A percentile compares a stretch with the other conserved stretches of the same genome.
These are phyloP conservation scores for Talaromyces wortmannii DNA, from an alignment of 495 filamentous ascomycete species.

Conservation along the genomic window DNA sequence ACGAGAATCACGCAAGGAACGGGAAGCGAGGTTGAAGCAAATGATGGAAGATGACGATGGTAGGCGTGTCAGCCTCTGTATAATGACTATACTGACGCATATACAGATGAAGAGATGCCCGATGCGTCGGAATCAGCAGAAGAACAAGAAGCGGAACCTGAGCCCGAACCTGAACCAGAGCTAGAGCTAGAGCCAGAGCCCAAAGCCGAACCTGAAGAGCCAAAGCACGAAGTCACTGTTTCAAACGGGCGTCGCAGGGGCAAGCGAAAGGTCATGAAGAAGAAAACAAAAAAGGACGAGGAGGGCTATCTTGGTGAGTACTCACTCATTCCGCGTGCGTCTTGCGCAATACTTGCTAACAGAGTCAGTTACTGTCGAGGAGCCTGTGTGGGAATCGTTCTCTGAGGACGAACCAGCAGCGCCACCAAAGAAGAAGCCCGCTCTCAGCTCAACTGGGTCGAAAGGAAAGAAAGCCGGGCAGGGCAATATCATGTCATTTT, in stretches of 20 bases:
- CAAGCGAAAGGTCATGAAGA: slow-evolving; percentile 78
- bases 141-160: slow-evolving; percentile 38
- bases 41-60: slow-evolving; percentile 87
- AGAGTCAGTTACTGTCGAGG: slow-evolving; percentile 73
- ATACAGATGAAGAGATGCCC: slow-evolving; percentile 39
- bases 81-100: background rate
- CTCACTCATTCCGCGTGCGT: background rate
- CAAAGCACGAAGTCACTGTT: slow-evolving; percentile 38
- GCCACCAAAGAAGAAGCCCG: slow-evolving; percentile 53
- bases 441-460: slow-evolving; percentile 50
- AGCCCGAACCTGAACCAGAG: slow-evolving; percentile 40
- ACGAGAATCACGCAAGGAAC: slow-evolving; percentile 58
- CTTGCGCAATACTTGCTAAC: slow-evolving; percentile 1
- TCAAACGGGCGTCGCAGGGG: slow-evolving; percentile 68
- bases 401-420: slow-evolving; percentile 81
- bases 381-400: slow-evolving; percentile 89
- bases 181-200: slow-evolving; percentile 42
- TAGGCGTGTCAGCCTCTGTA: slow-evolving; percentile 10
- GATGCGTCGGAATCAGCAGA: slow-evolving; percentile 26
- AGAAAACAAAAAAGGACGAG: slow-evolving; percentile 83
- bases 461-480: slow-evolving; percentile 55
- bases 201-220: slow-evolving; percentile 33
- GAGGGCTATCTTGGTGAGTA: slow-evolving; percentile 85
- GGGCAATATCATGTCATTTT: slow-evolving; percentile 92
- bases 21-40: slow-evolving; percentile 62